phyloP scores from a whole-genome alignment of 345 rosid genomes.

The Linum lewisii region DNA sequence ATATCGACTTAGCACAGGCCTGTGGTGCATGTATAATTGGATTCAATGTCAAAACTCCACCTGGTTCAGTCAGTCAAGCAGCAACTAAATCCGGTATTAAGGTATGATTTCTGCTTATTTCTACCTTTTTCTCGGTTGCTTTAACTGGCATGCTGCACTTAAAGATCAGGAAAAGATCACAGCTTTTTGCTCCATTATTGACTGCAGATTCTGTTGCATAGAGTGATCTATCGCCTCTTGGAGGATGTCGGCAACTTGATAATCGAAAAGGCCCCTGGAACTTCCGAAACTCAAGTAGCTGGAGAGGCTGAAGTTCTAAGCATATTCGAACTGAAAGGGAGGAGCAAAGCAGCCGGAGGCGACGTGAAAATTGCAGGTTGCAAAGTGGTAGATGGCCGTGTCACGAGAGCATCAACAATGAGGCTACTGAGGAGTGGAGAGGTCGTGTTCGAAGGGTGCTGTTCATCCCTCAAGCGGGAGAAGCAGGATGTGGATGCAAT shows the following conservation, averaged over 20 bases:
- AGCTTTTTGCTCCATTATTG: too few relatives aligned
- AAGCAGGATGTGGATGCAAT: conserved; percentile 85
- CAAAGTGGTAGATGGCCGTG: conserved; percentile 59
- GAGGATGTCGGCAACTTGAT: conserved; percentile 80
- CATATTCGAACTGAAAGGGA: conserved; percentile 74
- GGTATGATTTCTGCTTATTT: conserved; percentile 26
- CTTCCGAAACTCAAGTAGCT: conserved; percentile 58
- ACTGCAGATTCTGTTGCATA: conserved; percentile 53
- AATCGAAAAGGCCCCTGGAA: conserved; percentile 86
- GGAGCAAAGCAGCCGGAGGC: conserved; percentile 55
- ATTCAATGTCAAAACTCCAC: conserved; percentile 60
- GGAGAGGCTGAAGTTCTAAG: conserved; percentile 77
- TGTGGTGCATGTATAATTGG: conserved; percentile 73
- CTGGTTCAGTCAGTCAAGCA: conserved; percentile 29
- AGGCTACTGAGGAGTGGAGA: conserved; percentile 87
- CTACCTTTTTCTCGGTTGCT: too few relatives aligned
- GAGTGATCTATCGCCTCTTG: conserved; percentile 80
- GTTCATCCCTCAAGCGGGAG: conserved; percentile 72
- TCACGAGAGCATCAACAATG: conserved; percentile 50
- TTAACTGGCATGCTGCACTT: too few relatives aligned
- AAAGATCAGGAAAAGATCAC: too few relatives aligned
- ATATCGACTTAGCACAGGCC: conserved; percentile 79
- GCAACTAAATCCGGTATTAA: conserved; percentile 53
- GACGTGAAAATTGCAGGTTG: conserved; percentile 90
- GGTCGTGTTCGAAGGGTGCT: conserved; percentile 71